Conservation (phyloP, 2,329 filamentous ascomycete genomes). For the Ophiostoma novo-ulmi region DNA sequence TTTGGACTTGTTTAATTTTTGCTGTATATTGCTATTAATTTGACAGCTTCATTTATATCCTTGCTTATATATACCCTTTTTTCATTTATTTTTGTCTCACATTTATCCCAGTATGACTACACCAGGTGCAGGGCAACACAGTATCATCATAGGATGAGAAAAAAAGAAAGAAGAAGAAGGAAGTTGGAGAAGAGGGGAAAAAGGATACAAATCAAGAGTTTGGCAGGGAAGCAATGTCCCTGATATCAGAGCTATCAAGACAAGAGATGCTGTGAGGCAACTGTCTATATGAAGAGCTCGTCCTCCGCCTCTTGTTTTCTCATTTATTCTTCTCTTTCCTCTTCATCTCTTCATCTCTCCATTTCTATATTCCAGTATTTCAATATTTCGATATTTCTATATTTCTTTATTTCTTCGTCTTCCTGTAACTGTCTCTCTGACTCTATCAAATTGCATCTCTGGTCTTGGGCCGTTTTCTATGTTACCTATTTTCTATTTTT, state of each 20-base stretch:
- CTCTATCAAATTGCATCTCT: not conserved
- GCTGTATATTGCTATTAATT: not conserved
- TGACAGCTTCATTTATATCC: not conserved
- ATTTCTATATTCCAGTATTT: no score
- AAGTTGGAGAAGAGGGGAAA: not conserved
- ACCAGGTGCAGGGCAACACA: not conserved
- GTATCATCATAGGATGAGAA: not conserved
- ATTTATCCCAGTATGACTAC: not conserved
- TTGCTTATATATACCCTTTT: not conserved
- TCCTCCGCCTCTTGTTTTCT: conserved; percentile 12
- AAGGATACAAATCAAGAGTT: not conserved
- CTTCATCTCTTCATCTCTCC: not conserved
- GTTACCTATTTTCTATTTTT: not conserved
- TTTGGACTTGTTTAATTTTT: not conserved
- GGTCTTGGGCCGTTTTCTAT: not conserved
- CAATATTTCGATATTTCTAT: not conserved
- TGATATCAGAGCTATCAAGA: not conserved
- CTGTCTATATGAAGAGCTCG: conserved; percentile 14
- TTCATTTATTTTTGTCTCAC: not conserved
- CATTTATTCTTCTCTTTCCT: not conserved
- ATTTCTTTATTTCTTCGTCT: not conserved
- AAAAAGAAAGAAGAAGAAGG: not conserved
- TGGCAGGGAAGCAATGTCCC: not conserved
- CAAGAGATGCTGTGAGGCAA: not conserved
- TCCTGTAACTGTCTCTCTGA: not conserved